Evolutionary conservation across 2,329 filamentous ascomycete genomes (phyloP).

Genomic region (Rutstroemia sp.): DNA sequence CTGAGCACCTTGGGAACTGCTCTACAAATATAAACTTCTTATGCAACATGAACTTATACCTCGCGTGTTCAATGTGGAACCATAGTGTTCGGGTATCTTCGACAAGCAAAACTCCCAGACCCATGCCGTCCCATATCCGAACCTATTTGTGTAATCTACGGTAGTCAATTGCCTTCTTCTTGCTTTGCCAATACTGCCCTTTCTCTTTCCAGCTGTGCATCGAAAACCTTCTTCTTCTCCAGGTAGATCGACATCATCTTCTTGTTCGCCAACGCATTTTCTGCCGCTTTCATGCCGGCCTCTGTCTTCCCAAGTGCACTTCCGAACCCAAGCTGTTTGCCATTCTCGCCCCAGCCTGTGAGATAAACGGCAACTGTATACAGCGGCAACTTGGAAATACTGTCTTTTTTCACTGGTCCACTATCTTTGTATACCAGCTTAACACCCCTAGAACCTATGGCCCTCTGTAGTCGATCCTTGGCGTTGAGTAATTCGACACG

Average conservation of each 20-base stretch:
- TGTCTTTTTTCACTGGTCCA: constrained; percentile 45
- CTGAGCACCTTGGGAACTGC: constrained; percentile 1
- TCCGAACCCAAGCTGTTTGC: constrained; percentile 53
- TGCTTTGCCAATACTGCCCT: constrained; percentile 16
- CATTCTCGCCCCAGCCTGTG: constrained; percentile 59
- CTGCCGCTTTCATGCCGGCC: constrained; percentile 60
- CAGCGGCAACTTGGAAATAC: constrained; percentile 44
- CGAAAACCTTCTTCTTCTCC: constrained; percentile 38
- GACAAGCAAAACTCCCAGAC: not conserved
- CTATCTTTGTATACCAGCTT: constrained; percentile 55
- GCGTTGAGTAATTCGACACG: constrained; percentile 21
- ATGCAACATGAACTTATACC: not conserved
- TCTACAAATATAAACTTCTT: not conserved
- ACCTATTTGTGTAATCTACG: not conserved
- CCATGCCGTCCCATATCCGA: not conserved
- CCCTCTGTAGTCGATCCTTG: constrained; percentile 46
- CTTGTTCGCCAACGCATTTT: constrained; percentile 56
- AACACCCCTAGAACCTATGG: constrained; percentile 46
- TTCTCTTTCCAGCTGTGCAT: constrained; percentile 30
- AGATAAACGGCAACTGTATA: constrained; percentile 59
- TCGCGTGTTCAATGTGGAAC: not conserved
- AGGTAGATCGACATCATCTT: constrained; percentile 45
- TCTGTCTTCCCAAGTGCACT: constrained; percentile 61
- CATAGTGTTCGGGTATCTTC: not conserved
- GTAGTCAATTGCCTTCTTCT: not conserved